Conservation (phyloP, 345 rosid genomes). For the Eucalyptus sp. region DNA sequence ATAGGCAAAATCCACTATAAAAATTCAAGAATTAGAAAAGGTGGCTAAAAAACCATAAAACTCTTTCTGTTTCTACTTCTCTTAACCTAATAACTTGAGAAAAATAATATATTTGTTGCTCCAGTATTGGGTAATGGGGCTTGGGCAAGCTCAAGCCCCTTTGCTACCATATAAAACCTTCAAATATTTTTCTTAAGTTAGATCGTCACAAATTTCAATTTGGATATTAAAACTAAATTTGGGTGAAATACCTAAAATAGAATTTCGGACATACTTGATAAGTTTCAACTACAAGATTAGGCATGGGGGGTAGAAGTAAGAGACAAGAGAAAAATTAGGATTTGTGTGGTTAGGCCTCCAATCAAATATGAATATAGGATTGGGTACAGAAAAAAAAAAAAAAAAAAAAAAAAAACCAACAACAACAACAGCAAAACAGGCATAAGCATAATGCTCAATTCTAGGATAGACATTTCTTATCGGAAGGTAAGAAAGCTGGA, state of each 20-base stretch:
- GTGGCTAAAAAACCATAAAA: neutral
- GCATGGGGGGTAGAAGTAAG: neutral
- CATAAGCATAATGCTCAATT: neutral
- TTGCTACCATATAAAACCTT: neutral
- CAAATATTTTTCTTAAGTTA: neutral
- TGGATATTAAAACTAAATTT: neutral
- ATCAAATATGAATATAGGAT: neutral
- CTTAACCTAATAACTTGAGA: neutral
- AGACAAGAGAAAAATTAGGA: neutral
- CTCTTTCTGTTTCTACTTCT: neutral
- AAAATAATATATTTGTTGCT: neutral
- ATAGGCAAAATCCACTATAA: neutral
- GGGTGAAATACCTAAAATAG: neutral
- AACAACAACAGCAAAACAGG: neutral
- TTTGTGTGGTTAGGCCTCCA: neutral
- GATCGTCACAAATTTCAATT: neutral
- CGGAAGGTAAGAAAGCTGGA: neutral
- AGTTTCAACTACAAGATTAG: neutral
- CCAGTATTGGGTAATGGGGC: neutral
- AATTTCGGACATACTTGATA: neutral
- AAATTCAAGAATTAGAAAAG: neutral
- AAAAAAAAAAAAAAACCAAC: too few species aligned
- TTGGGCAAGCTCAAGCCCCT: neutral
- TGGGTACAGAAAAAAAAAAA: neutral
- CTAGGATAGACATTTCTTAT: neutral